These are phyloP conservation scores for Trichosporon sp. DNA, from an alignment of 1,284 basidiomycete species.

Conservation along the genomic window DNA sequence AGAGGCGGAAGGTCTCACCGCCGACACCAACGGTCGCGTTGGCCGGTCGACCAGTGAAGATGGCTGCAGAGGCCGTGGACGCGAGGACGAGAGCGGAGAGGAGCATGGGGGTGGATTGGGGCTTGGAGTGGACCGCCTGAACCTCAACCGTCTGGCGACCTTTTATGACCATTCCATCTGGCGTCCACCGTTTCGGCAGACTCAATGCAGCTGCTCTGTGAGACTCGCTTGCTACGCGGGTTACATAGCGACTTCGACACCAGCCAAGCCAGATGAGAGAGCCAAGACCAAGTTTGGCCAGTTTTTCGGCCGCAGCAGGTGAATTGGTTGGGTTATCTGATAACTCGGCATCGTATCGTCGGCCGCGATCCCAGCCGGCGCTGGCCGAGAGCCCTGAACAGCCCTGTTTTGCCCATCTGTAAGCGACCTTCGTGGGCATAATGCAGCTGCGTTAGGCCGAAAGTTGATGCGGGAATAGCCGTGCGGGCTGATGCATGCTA, in stretches of 20 bases:
- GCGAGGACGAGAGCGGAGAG: constrained; percentile 55
- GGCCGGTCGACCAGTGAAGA: constrained; percentile 56
- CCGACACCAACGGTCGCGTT: constrained; percentile 62
- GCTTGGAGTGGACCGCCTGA: background rate
- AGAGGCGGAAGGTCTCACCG: constrained; percentile 64
- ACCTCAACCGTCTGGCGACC: background rate
- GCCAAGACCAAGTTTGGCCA: background rate
- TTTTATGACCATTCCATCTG: background rate
- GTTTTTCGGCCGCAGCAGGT: constrained; percentile 4
- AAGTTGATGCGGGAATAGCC: background rate
- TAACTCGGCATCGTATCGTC: background rate
- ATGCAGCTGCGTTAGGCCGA: background rate
- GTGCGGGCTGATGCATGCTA: no score
- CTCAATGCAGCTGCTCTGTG: no score
- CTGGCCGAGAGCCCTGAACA: background rate
- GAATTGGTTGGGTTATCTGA: constrained; percentile 7
- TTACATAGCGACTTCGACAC: no score
- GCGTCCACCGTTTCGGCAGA: no score
- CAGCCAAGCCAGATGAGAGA: background rate
- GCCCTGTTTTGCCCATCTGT: background rate
- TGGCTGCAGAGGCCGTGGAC: constrained; percentile 43
- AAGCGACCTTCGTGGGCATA: background rate
- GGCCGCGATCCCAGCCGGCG: background rate
- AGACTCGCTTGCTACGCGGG: no score
- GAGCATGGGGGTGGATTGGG: background rate